Base-by-base conservation (phyloP, 768 basidiomycete genomes). In the Leccinum imitatum region DNA sequence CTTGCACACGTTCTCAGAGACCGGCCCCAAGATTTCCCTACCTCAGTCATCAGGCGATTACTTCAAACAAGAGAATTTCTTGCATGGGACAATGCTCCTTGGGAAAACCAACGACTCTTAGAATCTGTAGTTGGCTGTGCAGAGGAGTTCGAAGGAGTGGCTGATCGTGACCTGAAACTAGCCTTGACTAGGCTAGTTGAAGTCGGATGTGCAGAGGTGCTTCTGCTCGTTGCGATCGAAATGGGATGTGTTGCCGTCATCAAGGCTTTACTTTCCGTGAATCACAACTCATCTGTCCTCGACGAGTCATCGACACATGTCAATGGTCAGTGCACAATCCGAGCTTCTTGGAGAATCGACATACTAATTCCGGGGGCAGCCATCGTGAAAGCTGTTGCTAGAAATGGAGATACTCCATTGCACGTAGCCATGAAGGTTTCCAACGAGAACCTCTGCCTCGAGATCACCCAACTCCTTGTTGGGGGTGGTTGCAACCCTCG, bases 151-250 rank as follows among this genome's bases (percentile, higher is more conserved):
- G 30, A 51, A n/a, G 19, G 23, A 11, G 15, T 21, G 5, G 39
- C 6, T n/a, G 31, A 25, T 6, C 25, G 23, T 2, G 56, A 57
- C 2, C n/a, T 52, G 8, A 6, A 25, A 10, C n/a, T 39, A 8
- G 27, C 9, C 7, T 15, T 23, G 0, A 25, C 13, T 21, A 50
- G 21, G 8, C 57, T 61, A 3, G 33, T 54, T 3, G 10, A 19
- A 11, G 56, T 37, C 14, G 63, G 64, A 4, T 57, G 19, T 6
- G 56, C 46, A 8, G 53, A 55, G 37, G 9, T 25, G 0, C 53
- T 65, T 19, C 46, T 64, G 8, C 63, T 59, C 4, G 2, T 54
- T 9, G 64, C 64, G 0, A 53, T 59, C n/a, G 55, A 35, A n/a
- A 65, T 31, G 3, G 57, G 57, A 41, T 65, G 54, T 4, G n/a